Evolutionary conservation across 345 rosid species (phyloP), one percentile per base, ranked within the genome.

Genomic region (Boechera divaricarpa): DNA sequence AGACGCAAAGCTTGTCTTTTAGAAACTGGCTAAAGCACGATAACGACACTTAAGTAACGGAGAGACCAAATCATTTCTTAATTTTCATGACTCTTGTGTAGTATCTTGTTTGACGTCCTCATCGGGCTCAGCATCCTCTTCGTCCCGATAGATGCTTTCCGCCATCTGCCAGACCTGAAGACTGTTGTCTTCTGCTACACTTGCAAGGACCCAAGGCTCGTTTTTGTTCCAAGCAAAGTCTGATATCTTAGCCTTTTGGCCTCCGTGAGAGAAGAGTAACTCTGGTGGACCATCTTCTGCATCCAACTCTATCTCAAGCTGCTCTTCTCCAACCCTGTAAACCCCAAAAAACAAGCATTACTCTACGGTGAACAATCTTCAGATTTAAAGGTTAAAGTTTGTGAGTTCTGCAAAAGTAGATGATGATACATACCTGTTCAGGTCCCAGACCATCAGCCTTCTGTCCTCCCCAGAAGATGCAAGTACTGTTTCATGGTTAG

Each of bases 391-490:
- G 1, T 0, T 18, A 4, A 21, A 13, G 9, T 7, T 29, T 45
- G 7, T 11, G 0, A 0, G 35, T 52, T 53, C 9, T 0, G 9
- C n/a, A 29, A 42, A 16, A 32, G 18, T 8, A 52, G 7, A 26
- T 70, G 15, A 28, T 60, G 61, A n/a, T 85, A 92, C 93, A 24
- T 88, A 92, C 98, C 99, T 93, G 86, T 84, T 91, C 10, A 96
- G 86, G 73, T 93, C 98, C 99, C 98, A 93, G 62, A 96, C 88
- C 82, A 87, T 93, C 67, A 96, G 60, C 71, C 99, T 91, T 84
- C 98, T 84, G 84, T 91, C 98, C 63, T 88, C 94, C 6, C 94
- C 92, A 5, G 94, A 87, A 78, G 99, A 93, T 59, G 97, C 99
- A 3, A 93, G 83, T 61, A 96, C 93, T 4, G 96, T 87, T 72